Conservation (phyloP, 2,329 filamentous ascomycete species). For the Fusarium sp. region DNA sequence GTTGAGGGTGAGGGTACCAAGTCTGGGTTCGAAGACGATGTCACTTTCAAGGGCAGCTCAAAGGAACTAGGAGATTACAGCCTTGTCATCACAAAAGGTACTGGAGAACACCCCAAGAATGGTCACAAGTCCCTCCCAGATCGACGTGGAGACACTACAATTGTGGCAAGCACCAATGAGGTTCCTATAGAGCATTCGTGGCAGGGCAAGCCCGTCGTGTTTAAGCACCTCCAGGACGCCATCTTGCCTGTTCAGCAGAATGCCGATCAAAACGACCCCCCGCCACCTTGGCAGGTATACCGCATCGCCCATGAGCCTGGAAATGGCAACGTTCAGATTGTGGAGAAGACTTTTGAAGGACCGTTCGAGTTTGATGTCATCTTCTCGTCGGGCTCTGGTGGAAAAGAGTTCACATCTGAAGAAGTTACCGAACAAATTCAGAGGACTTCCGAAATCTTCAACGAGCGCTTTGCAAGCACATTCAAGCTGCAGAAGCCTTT, state of each 20-base stretch:
- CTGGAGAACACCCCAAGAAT: constrained; percentile 71
- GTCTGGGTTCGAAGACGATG: constrained; percentile 67
- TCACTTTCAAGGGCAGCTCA: constrained; percentile 78
- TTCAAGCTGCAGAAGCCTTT: constrained; percentile 80
- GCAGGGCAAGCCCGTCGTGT: constrained; percentile 79
- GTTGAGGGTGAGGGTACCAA: constrained; percentile 66
- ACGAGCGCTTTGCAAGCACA: constrained; percentile 77
- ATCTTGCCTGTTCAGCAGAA: constrained; percentile 64
- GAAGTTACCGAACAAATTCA: constrained; percentile 79
- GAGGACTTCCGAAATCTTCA: constrained; percentile 75
- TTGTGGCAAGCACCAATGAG: constrained; percentile 76
- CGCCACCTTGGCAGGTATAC: constrained; percentile 87
- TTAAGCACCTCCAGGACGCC: constrained; percentile 65
- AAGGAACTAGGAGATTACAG: constrained; percentile 82
- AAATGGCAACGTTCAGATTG: constrained; percentile 83
- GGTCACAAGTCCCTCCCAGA: constrained; percentile 74
- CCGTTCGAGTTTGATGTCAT: constrained; percentile 93
- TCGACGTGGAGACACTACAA: constrained; percentile 80
- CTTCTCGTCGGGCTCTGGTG: constrained; percentile 82
- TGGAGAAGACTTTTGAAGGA: constrained; percentile 93
- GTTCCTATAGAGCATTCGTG: constrained; percentile 79
- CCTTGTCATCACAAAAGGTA: constrained; percentile 79
- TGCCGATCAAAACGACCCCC: constrained; percentile 73
- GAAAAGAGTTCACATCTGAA: constrained; percentile 66
- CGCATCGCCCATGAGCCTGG: constrained; percentile 78